These are phyloP conservation scores for Russula olivacea DNA, from an alignment of 768 basidiomycete species.

Conservation along the genomic window DNA sequence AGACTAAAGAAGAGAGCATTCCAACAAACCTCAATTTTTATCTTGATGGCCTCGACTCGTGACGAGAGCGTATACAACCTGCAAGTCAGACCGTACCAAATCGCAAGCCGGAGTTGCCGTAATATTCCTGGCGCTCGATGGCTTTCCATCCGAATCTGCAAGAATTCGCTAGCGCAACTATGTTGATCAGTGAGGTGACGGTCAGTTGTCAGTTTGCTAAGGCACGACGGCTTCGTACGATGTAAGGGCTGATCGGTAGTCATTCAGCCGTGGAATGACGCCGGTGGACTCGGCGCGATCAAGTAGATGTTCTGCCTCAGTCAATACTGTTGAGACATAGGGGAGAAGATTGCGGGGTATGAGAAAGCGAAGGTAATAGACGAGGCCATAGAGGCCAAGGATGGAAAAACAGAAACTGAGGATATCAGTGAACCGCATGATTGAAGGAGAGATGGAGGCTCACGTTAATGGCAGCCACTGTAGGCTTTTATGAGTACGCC, in stretches of 20 bases:
- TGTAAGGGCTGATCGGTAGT: background rate
- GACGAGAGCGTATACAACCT: background rate
- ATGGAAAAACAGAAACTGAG: background rate
- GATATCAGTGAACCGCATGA: background rate
- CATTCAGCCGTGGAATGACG: background rate
- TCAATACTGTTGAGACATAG: background rate
- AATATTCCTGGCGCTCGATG: background rate
- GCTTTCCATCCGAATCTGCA: constrained; percentile 3
- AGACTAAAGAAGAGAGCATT: background rate
- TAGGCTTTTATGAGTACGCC: background rate
- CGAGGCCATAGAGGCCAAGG: background rate
- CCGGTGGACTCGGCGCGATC: background rate
- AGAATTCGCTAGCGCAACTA: background rate
- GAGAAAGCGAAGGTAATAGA: background rate
- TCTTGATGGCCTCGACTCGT: background rate
- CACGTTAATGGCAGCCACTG: background rate
- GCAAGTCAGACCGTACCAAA: constrained; percentile 3
- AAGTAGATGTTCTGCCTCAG: background rate
- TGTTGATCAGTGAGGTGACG: no score
- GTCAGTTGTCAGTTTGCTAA: no score
- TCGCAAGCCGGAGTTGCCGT: constrained; percentile 1
- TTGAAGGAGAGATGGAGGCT: background rate
- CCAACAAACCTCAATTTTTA: background rate
- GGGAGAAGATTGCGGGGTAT: background rate
- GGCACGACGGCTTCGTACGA: background rate